Percentiles rank a stretch among this genome's conserved stretches.
Evolutionary conservation across 2,329 filamentous ascomycete genomes (phyloP).

Genomic region (Penicillium nordicum): DNA sequence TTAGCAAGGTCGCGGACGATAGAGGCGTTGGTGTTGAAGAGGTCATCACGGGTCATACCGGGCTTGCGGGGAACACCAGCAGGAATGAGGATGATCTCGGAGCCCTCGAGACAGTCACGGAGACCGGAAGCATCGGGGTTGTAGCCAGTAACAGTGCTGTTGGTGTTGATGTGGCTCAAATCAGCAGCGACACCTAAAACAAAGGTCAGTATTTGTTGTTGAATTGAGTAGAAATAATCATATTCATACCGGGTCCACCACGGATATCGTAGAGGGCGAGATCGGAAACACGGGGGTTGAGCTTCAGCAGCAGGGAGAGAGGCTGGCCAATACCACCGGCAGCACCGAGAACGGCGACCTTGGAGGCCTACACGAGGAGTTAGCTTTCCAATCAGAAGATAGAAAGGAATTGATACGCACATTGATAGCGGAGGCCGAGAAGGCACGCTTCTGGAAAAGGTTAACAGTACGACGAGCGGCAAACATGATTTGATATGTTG

Average conservation of each 20-base stretch:
- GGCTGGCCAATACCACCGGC: slow-evolving; percentile 98
- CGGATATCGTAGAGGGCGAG: slow-evolving; percentile 98
- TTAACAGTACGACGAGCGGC: slow-evolving; percentile 57
- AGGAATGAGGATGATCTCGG: slow-evolving; percentile 95
- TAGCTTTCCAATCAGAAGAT: not conserved
- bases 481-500: slow-evolving; percentile 63
- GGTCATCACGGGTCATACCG: slow-evolving; percentile 97
- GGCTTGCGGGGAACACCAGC: slow-evolving; percentile 98
- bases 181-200: slow-evolving; percentile 88
- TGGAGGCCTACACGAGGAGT: slow-evolving; percentile 67
- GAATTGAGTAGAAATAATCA: not conserved
- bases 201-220: slow-evolving; percentile 10
- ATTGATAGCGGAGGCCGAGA: slow-evolving; percentile 74
- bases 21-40: slow-evolving; percentile 99
- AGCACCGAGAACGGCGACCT: slow-evolving; percentile 95
- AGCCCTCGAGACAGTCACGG: slow-evolving; percentile 72
- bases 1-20: slow-evolving; percentile 98
- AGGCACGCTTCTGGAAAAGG: slow-evolving; percentile 69
- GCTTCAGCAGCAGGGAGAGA: slow-evolving; percentile 95
- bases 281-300: slow-evolving; percentile 90
- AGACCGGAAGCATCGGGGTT: slow-evolving; percentile 74
- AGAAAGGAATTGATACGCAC: slow-evolving; percentile 48
- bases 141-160: slow-evolving; percentile 89
- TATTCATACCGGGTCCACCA: slow-evolving; percentile 75
- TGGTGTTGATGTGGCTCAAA: slow-evolving; percentile 98